Evolutionary conservation across 164 flowering plant genomes (phyloP), one percentile per base, ranked within the genome.

Genomic region (Kingdonia uniflora): DNA sequence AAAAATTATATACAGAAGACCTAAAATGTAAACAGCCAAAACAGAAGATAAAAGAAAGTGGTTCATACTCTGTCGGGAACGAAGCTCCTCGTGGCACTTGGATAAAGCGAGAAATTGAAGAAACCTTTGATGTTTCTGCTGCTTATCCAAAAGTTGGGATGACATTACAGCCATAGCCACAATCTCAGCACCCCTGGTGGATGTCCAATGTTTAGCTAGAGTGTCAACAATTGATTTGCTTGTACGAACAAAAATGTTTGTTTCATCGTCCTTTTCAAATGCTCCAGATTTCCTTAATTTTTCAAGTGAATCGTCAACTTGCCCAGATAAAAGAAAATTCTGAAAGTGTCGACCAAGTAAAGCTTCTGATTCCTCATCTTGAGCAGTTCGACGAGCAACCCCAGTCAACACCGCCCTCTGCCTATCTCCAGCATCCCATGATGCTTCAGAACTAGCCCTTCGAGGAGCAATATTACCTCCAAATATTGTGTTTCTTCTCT

Each of bases 171-270:
- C 64, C 71, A 80, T 61, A 14, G 90, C 72, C 60, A 89, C 72
- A 59, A 91, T 79, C 61, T 91, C 98, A 53, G 87, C 78, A 50
- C 98, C 98, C 66, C 95, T 79, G 19, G 96, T 92, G 39, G 96
- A 81, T 43, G 98, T 92, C 98, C 98, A 92, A 60, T 88, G 98
- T 65, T 92, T 92, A 52, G 96, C 95, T 48, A 88, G 62, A 35
- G 95, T 75, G 65, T 86, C 96, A 52, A 91, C 80, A 70, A 91
- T 84, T 2, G 94, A 85, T 72, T 78, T 91, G 73, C 96, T 91
- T 47, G 67, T 67, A 55, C 95, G 70, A 50, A 74, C 77, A 80
- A 91, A 91, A 40, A 79, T 78, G 73, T 76, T 91, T 56, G 74
- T 74, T 70, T 84, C 96, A 37, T 85, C 91, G 51, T 80, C 96